A percentile compares a stretch with the other conserved stretches of the same genome.
phyloP scores from a whole-genome alignment of 106 monocot species.

The Alisma plantagoaquatica region DNA sequence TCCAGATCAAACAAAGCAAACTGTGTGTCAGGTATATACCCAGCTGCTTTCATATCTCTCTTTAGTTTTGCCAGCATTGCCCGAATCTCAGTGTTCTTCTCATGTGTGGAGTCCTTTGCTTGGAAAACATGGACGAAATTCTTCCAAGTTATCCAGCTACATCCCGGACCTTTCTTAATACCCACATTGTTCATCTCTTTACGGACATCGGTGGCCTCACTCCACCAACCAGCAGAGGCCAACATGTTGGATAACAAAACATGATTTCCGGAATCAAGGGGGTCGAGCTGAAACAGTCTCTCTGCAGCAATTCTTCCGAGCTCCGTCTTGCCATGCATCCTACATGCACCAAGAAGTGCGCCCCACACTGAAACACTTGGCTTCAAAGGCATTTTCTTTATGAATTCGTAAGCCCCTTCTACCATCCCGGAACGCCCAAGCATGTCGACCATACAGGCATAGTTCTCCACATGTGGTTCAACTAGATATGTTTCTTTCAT shows the following conservation, averaged over 20 bases:
- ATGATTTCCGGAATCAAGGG: conserved; percentile 69
- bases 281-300: conserved; percentile 67
- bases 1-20: conserved; percentile 72
- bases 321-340: conserved; percentile 63
- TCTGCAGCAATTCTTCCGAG: conserved; percentile 65
- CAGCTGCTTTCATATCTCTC: conserved; percentile 60
- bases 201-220: conserved; percentile 64
- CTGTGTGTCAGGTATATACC: conserved; percentile 68
- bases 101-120: conserved; percentile 64
- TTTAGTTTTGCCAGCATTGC: conserved; percentile 37
- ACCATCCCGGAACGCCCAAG: conserved; percentile 80
- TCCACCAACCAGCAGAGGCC: conserved; percentile 79
- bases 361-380: conserved; percentile 85
- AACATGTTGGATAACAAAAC: conserved; percentile 80
- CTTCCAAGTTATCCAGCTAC: conserved; percentile 93
- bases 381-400: conserved; percentile 58
- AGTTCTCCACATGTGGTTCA: conserved; percentile 62
- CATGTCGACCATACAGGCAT: conserved; percentile 82
- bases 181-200: conserved; percentile 76
- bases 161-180: conserved; percentile 80
- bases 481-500: conserved; percentile 66
- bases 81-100: conserved; percentile 52
- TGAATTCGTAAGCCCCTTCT: conserved; percentile 67
- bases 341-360: conserved; percentile 78
- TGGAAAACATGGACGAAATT: conserved; percentile 75